phyloP scores from a whole-genome alignment of 164 flowering plant genomes.

The Nymphaea colorata region DNA sequence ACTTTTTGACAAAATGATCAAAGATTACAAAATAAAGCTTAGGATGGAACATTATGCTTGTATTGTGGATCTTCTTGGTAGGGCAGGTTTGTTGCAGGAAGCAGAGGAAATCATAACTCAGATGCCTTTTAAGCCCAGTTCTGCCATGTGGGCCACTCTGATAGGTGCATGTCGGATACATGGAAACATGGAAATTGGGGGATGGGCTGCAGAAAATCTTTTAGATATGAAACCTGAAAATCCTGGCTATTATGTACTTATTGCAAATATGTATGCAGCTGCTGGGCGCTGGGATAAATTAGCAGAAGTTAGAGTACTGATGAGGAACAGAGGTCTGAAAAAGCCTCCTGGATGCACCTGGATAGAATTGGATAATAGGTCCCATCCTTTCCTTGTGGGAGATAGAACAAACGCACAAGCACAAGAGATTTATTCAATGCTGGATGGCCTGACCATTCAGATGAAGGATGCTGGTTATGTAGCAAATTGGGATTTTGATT shows the following conservation, averaged over 20 bases:
- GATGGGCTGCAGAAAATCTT: conserved; percentile 49
- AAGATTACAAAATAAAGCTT: conserved; percentile 24
- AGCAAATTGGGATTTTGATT: conserved; percentile 11
- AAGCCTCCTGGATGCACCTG: conserved; percentile 48
- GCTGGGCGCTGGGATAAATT: conserved; percentile 37
- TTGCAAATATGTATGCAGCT: conserved; percentile 54
- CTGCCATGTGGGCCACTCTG: conserved; percentile 55
- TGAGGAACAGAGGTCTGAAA: conserved; percentile 42
- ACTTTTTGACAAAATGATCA: conserved; percentile 32
- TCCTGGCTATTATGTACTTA: conserved; percentile 45
- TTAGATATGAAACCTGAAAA: conserved; percentile 34
- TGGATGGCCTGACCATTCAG: conserved; percentile 28
- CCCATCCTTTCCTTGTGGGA: conserved; percentile 31
- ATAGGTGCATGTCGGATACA: conserved; percentile 41
- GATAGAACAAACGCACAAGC: conserved; percentile 26
- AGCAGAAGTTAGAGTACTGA: conserved; percentile 34
- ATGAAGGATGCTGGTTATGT: conserved; percentile 33
- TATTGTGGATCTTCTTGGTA: conserved; percentile 52
- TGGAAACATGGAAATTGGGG: conserved; percentile 35
- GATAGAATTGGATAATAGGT: conserved; percentile 35
- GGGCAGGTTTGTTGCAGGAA: conserved; percentile 39
- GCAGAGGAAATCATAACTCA: conserved; percentile 26
- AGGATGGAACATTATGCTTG: conserved; percentile 52
- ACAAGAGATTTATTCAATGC: conserved; percentile 20
- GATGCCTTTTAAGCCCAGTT: conserved; percentile 41